These are phyloP conservation scores for Picochlorum sp. DNA, from an alignment of 139 green algal species.

Conservation along the genomic window DNA sequence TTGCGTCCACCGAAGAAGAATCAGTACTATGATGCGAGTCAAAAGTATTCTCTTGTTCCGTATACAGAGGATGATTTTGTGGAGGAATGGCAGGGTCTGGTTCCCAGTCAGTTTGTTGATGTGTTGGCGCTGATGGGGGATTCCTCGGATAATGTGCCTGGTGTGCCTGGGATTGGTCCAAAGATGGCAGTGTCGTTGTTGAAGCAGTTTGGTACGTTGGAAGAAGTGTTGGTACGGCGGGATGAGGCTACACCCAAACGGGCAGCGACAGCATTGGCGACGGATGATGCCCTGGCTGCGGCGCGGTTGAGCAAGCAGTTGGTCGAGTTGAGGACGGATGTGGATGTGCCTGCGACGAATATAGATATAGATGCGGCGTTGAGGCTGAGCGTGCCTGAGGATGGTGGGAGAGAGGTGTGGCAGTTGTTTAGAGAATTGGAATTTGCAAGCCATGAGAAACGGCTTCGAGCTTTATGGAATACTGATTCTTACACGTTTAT, in stretches of 20 bases:
- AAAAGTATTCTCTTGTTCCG: slow-evolving; percentile 25
- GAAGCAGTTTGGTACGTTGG: slow-evolving; percentile 22
- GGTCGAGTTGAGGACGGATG: slow-evolving; percentile 40
- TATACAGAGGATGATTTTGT: slow-evolving; percentile 36
- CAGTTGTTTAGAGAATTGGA: slow-evolving; percentile 22
- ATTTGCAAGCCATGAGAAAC: slow-evolving; percentile 20
- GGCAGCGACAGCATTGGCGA: neutral
- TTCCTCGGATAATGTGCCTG: slow-evolving; percentile 38
- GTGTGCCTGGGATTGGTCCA: slow-evolving; percentile 43
- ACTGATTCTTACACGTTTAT: too few relatives aligned
- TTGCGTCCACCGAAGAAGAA: slow-evolving; percentile 40
- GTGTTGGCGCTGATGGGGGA: slow-evolving; percentile 51
- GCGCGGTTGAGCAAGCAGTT: slow-evolving; percentile 45
- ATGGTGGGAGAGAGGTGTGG: slow-evolving; percentile 16
- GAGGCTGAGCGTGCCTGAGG: slow-evolving; percentile 15
- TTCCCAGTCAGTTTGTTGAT: slow-evolving; percentile 43
- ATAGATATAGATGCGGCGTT: slow-evolving; percentile 19
- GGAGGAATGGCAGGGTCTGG: slow-evolving; percentile 26
- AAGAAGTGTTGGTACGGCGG: slow-evolving; percentile 10
- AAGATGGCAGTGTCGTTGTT: slow-evolving; percentile 44
- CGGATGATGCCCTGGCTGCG: slow-evolving; percentile 17
- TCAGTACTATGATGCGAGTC: neutral
- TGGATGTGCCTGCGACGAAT: slow-evolving; percentile 34
- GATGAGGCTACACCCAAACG: slow-evolving; percentile 12
- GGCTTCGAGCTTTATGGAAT: slow-evolving; percentile 29